Conservation (phyloP, 2,329 filamentous ascomycete genomes). For the Fusarium paranaense region DNA sequence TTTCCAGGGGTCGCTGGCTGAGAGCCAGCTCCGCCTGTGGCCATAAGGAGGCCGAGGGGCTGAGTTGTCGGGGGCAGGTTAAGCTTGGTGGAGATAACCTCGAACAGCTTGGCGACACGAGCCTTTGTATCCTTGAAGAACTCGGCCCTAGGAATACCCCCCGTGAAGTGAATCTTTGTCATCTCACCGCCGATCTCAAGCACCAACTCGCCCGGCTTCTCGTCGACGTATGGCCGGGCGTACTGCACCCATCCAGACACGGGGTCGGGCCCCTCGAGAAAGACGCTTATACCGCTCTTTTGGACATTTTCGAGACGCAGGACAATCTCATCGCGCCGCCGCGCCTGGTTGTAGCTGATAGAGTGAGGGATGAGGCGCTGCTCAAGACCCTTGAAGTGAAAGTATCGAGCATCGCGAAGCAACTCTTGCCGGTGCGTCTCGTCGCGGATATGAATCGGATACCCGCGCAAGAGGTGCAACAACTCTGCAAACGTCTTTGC, state of each 20-base stretch:
- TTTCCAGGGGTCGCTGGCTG: conserved; percentile 75
- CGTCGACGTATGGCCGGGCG: conserved; percentile 86
- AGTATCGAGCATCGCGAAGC: conserved; percentile 89
- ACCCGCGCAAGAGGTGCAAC: conserved; percentile 84
- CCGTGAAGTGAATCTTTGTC: conserved; percentile 65
- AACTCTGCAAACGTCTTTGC: conserved; percentile 89
- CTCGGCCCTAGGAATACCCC: conserved; percentile 64
- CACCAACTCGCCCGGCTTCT: conserved; percentile 77
- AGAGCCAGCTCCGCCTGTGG: conserved; percentile 69
- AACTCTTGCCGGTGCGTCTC: conserved; percentile 82
- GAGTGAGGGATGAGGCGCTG: conserved; percentile 84
- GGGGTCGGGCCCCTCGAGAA: conserved; percentile 51
- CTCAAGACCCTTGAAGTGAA: conserved; percentile 91
- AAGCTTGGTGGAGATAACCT: conserved; percentile 85
- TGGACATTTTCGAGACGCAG: conserved; percentile 88
- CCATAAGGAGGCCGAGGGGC: conserved; percentile 75
- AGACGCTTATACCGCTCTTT: conserved; percentile 82
- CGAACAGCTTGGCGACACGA: conserved; percentile 78
- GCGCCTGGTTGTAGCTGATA: conserved; percentile 79
- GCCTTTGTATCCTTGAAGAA: conserved; percentile 79
- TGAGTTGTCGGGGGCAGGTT: conserved; percentile 71
- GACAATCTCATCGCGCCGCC: conserved; percentile 78
- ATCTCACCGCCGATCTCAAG: conserved; percentile 81
- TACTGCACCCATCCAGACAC: conserved; percentile 75
- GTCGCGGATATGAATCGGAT: conserved; percentile 80